phyloP scores from a whole-genome alignment of 2,329 filamentous ascomycete species.

The Cladosporium velox region DNA sequence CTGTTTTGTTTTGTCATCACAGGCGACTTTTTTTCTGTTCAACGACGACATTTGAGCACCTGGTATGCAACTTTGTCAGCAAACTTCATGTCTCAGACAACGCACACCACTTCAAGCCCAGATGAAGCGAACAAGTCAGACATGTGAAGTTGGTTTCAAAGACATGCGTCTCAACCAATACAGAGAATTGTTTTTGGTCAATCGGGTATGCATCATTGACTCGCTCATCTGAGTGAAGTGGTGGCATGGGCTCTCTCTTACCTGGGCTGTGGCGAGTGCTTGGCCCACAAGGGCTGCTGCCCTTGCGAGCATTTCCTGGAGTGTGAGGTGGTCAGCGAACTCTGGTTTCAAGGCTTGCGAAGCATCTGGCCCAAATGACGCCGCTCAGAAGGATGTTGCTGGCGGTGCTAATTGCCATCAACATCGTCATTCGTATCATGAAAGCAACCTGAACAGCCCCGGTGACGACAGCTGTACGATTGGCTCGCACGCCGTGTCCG shows the following conservation, averaged over 20 bases:
- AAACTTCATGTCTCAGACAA: background rate
- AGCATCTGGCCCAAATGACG: background rate
- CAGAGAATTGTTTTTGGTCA: background rate
- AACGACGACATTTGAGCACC: background rate
- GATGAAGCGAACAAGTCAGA: background rate
- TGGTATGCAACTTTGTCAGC: background rate
- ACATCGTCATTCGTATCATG: background rate
- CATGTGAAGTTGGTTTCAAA: background rate
- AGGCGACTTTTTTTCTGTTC: background rate
- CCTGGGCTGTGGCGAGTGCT: background rate
- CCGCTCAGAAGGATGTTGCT: background rate
- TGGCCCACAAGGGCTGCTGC: background rate
- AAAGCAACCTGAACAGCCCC: background rate
- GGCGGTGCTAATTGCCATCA: background rate
- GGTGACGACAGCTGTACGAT: slow-evolving; percentile 2
- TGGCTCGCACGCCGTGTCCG: slow-evolving; percentile 2
- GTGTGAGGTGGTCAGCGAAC: background rate
- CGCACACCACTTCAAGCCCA: background rate
- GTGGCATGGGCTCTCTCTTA: background rate
- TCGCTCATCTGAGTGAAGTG: background rate
- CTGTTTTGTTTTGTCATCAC: background rate
- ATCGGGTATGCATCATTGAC: background rate
- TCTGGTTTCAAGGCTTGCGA: background rate
- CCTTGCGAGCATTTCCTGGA: background rate
- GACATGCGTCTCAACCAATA: background rate